phyloP scores from a whole-genome alignment of 495 filamentous ascomycete genomes.

The Jackrogersella multiformis region DNA sequence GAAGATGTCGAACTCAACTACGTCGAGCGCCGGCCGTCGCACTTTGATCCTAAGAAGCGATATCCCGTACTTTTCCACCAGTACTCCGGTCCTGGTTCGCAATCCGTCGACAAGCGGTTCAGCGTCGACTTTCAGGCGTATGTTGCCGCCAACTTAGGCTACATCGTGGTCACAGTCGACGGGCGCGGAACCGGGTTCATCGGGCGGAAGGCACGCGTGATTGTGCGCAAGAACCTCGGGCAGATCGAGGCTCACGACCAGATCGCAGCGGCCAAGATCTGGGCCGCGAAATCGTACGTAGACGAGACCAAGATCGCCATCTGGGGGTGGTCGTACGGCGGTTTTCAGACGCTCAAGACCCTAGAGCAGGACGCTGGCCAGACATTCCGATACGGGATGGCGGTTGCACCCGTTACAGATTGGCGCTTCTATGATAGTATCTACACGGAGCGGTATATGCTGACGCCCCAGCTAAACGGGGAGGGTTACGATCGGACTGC shows the following conservation, averaged over 20 bases:
- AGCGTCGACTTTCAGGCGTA: slow-evolving; percentile 90
- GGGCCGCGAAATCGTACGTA: slow-evolving; percentile 83
- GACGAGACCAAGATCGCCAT: slow-evolving; percentile 85
- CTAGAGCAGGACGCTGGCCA: slow-evolving; percentile 87
- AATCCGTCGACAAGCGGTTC: slow-evolving; percentile 84
- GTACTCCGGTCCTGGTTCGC: slow-evolving; percentile 91
- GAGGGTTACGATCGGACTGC: slow-evolving; percentile 78
- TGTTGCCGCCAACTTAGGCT: slow-evolving; percentile 85
- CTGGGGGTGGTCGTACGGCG: slow-evolving; percentile 98
- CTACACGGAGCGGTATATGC: slow-evolving; percentile 97
- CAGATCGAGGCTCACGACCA: slow-evolving; percentile 88
- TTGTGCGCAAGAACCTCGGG: slow-evolving; percentile 84
- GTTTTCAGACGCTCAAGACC: slow-evolving; percentile 96
- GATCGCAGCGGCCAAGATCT: slow-evolving; percentile 88
- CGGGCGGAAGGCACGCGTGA: slow-evolving; percentile 82
- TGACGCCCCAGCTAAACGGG: slow-evolving; percentile 83
- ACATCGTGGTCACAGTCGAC: slow-evolving; percentile 95
- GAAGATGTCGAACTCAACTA: slow-evolving; percentile 77
- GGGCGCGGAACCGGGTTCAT: slow-evolving; percentile 92
- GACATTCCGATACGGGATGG: slow-evolving; percentile 97
- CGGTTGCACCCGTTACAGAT: slow-evolving; percentile 96
- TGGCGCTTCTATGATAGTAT: slow-evolving; percentile 96
- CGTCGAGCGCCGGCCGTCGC: slow-evolving; percentile 87
- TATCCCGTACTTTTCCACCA: slow-evolving; percentile 96
- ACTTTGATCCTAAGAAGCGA: slow-evolving; percentile 84